A percentile compares a stretch with the other conserved stretches of the same genome.
These are phyloP conservation scores for Colletotrichum karsti DNA, from an alignment of 2,329 filamentous ascomycete species.

Conservation along the genomic window DNA sequence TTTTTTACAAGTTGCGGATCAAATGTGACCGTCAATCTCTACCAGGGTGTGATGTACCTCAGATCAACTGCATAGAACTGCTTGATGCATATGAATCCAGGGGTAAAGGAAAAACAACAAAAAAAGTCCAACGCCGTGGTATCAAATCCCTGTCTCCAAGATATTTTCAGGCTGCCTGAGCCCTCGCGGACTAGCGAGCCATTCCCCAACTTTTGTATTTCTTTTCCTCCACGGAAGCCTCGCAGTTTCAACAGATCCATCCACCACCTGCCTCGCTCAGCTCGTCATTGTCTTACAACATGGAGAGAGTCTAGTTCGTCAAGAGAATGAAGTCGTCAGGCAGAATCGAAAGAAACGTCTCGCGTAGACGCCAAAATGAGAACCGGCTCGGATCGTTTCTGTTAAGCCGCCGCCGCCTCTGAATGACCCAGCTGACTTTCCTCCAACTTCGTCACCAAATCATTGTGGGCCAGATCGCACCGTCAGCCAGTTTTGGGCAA, in stretches of 20 bases:
- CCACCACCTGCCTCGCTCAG: neutral
- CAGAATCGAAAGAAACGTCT: too few relatives aligned
- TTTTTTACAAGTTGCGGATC: neutral
- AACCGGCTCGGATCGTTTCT: neutral
- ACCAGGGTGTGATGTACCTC: neutral
- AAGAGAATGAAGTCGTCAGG: too few relatives aligned
- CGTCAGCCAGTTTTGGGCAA: constrained; percentile 47
- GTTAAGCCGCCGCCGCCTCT: neutral
- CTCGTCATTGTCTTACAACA: neutral
- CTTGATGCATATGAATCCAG: too few relatives aligned
- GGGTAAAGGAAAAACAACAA: neutral
- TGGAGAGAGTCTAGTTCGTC: neutral
- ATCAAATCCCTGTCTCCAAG: constrained; percentile 10
- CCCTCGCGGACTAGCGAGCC: neutral
- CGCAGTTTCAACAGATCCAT: neutral
- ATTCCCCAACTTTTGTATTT: neutral
- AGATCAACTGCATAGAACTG: too few relatives aligned
- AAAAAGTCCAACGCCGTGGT: constrained; percentile 14
- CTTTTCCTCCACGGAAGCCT: neutral
- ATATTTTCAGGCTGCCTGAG: neutral
- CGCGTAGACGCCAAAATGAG: neutral
- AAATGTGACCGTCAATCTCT: neutral
- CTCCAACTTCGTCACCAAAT: neutral
- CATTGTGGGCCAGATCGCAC: constrained; percentile 23
- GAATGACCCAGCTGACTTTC: too few relatives aligned